Percentiles rank a stretch among this genome's conserved stretches.
Conservation (phyloP, 352 stramenopile species). For the Phytophthora litchii region DNA sequence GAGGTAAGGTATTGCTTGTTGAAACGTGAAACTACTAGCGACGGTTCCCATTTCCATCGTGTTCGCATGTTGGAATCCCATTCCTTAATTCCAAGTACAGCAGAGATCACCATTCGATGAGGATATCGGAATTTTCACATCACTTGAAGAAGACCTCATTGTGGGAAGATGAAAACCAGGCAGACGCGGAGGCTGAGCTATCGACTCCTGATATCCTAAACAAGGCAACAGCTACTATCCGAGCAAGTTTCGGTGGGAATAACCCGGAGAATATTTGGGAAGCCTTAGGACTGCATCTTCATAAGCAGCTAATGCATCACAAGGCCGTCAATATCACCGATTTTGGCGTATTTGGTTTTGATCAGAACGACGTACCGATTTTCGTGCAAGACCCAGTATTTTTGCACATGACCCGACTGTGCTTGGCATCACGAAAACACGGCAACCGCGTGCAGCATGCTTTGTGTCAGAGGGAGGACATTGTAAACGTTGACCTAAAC, state of each 20-base stretch:
- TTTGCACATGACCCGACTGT: slow-evolving; percentile 50
- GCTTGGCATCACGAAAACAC: slow-evolving; percentile 22
- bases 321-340: slow-evolving; percentile 36
- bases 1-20: too few relatives aligned
- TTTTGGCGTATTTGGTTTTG: slow-evolving; percentile 50
- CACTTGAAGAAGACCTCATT: slow-evolving; percentile 23
- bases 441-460: slow-evolving; percentile 30
- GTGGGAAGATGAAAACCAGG: slow-evolving; percentile 20
- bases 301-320: slow-evolving; percentile 36
- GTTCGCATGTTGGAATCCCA: slow-evolving; percentile 18
- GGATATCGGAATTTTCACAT: slow-evolving; percentile 18
- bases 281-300: slow-evolving; percentile 40
- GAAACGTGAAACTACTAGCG: slow-evolving; percentile 21
- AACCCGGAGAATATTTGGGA: slow-evolving; percentile 48
- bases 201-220: slow-evolving; percentile 47
- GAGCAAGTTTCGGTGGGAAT: slow-evolving; percentile 30
- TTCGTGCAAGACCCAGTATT: slow-evolving; percentile 52
- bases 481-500: slow-evolving; percentile 32
- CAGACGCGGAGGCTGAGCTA: slow-evolving; percentile 19
- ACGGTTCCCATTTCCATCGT: slow-evolving; percentile 28
- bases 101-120: slow-evolving; percentile 8
- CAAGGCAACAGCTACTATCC: slow-evolving; percentile 45
- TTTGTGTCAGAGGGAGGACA: slow-evolving; percentile 20
- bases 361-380: slow-evolving; percentile 38
- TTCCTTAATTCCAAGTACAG: slow-evolving; percentile 9